phyloP scores from a whole-genome alignment of 2,329 filamentous ascomycete genomes.

The Fusarium caatingaense region DNA sequence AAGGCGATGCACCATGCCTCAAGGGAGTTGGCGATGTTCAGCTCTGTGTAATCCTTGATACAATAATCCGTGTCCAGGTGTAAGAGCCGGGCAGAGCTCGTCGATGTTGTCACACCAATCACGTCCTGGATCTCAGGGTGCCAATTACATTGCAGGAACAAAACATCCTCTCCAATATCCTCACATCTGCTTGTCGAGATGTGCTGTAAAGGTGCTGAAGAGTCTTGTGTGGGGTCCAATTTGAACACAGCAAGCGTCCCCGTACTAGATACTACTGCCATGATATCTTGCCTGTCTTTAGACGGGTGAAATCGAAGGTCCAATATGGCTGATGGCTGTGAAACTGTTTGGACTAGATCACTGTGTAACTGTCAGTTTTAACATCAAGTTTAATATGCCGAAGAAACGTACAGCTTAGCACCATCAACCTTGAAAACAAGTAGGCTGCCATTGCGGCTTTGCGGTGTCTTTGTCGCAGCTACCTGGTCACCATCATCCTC shows the following conservation, averaged over 20 bases:
- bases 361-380: conserved; percentile 52
- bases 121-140: conserved; percentile 66
- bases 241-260: conserved; percentile 75
- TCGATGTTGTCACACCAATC: conserved; percentile 78
- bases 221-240: conserved; percentile 55
- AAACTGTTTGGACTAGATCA: conserved; percentile 66
- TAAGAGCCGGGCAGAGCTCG: conserved; percentile 71
- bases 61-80: conserved; percentile 57
- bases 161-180: conserved; percentile 65
- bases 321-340: conserved; percentile 79
- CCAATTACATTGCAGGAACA: conserved; percentile 82
- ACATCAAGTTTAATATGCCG: neutral
- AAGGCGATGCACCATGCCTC: conserved; percentile 83
- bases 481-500: conserved; percentile 38
- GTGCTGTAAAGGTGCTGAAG: conserved; percentile 52
- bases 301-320: conserved; percentile 83
- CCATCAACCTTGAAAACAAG: conserved; percentile 70
- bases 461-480: conserved; percentile 54
- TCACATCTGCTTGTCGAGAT: conserved; percentile 59
- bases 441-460: conserved; percentile 79
- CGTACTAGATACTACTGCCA: conserved; percentile 83
- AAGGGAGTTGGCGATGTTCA: conserved; percentile 64
- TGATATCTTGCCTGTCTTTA: conserved; percentile 58
- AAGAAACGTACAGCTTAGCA: conserved; percentile 64
- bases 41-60: conserved; percentile 48